These are phyloP conservation scores for Barnettozyma botsteinii DNA, from an alignment of 805 yeast species.

Conservation along the genomic window DNA sequence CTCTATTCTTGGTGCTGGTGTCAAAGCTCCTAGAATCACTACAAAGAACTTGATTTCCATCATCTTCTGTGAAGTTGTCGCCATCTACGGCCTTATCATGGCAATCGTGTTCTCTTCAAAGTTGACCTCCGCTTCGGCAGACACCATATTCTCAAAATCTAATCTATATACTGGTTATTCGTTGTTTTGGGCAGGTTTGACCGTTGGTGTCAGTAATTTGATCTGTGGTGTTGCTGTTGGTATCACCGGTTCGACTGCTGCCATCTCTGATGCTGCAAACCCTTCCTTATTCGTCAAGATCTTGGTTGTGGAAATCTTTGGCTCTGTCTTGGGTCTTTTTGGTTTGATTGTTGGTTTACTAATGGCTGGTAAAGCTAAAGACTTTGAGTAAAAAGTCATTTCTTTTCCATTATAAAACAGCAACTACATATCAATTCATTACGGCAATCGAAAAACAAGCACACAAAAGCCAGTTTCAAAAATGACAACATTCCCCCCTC, in stretches of 20 bases:
- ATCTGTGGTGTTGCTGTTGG: constrained; percentile 98
- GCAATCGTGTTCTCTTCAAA: constrained; percentile 95
- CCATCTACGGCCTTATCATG: constrained; percentile 95
- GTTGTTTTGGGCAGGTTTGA: constrained; percentile 95
- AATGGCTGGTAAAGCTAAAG: constrained; percentile 94
- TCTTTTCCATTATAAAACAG: background rate
- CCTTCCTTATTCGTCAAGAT: constrained; percentile 91
- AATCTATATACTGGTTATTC: constrained; percentile 94
- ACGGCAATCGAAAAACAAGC: background rate
- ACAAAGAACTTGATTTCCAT: constrained; percentile 94
- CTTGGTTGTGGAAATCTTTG: constrained; percentile 94
- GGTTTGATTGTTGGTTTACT: constrained; percentile 95
- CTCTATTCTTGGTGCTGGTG: constrained; percentile 95
- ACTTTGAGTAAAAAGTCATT: constrained; percentile 47
- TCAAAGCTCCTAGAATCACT: constrained; percentile 93
- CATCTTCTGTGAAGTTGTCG: constrained; percentile 98
- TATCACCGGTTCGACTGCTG: constrained; percentile 97
- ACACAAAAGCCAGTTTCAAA: background rate
- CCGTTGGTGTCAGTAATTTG: constrained; percentile 89
- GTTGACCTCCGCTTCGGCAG: constrained; percentile 60
- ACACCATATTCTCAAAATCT: constrained; percentile 62
- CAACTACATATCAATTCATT: background rate
- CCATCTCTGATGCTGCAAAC: constrained; percentile 96
- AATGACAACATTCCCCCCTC: background rate
- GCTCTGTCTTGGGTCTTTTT: constrained; percentile 90